Evolutionary conservation across 345 rosid species (phyloP), one percentile per base, ranked within the genome.

Genomic region (Rhizophora mangle): DNA sequence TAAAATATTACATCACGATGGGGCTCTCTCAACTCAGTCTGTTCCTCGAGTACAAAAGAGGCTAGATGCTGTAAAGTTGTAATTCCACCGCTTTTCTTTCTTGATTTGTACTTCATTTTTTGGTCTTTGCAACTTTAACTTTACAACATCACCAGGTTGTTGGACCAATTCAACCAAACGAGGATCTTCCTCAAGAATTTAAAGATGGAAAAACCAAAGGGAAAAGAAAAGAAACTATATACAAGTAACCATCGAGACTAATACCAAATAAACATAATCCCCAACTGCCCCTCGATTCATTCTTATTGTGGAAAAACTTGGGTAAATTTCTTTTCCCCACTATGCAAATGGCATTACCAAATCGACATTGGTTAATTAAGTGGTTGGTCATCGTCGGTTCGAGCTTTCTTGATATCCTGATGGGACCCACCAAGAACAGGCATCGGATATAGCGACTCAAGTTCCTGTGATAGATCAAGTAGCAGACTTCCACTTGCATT

Each of bases 341-440:
- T 43, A 43, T 43, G 49, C 18, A 43, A 13, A 43, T 43, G 2
- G 34, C 11, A 69, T 65, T 55, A 71, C 64, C 55, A 30, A 67
- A 57, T 51, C 3, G 15, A 37, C 36, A 55, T 52, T 0, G 15
- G 37, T 22, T 15, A 22, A 34, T 39, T 8, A 5, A 6, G 39
- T 57, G 67, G 55, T 11, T 49, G 31, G 43, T 53, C 21, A 18
- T 79, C 78, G 31, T 75, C 80, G 60, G 68, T 78, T 79, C 92
- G 77, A 64, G 89, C 77, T 84, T 77, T 88, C 87, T 85, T 91
- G 79, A 84, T 82, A 83, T 80, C 72, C 43, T 76, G 72, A 52
- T 74, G 5, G 3, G 46, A 37, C 62, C 30, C 68, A 21, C 4
- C 56, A 20, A 67, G 24, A 60, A 73, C 21, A 3, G 60, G 78